Evolutionary conservation across 208 protist species (phyloP).

Genomic region (Wallacemonas sp.): DNA sequence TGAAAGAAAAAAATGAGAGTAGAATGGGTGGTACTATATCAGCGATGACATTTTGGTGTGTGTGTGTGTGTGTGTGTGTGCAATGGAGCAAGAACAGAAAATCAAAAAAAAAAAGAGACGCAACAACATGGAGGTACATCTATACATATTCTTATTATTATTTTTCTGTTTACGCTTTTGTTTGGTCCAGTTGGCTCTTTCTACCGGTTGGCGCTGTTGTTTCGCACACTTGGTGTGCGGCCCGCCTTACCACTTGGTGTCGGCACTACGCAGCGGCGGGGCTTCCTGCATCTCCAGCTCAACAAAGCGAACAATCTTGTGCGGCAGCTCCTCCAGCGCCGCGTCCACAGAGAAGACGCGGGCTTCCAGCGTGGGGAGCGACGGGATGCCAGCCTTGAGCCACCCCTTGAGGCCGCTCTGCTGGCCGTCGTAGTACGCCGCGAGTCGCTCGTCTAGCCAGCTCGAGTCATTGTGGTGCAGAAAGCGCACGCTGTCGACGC

Average conservation of each 20-base stretch:
- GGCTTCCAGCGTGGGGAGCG: conserved; percentile 31
- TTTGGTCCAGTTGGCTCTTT: no score
- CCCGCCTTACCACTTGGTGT: conserved; percentile 4
- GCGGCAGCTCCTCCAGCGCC: conserved; percentile 40
- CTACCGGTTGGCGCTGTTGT: no score
- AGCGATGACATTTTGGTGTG: no score
- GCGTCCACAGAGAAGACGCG: conserved; percentile 23
- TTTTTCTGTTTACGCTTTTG: no score
- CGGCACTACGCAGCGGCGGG: conserved; percentile 7
- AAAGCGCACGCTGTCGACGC: conserved; percentile 23
- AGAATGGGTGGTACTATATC: no score
- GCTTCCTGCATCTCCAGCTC: conserved; percentile 24
- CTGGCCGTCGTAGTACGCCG: conserved; percentile 35
- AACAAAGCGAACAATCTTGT: conserved; percentile 37
- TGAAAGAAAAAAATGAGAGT: no score
- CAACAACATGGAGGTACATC: no score
- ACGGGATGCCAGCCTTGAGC: conserved; percentile 28
- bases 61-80: no score
- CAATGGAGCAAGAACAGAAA: no score
- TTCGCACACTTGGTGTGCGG: no score
- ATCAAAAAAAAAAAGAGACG: no score
- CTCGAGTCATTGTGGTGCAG: conserved; percentile 21
- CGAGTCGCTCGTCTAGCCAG: conserved; percentile 32
- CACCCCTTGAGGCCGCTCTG: conserved; percentile 32
- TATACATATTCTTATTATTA: no score